Base-by-base conservation (phyloP, 257 asterid genomes). In the Lithospermum erythrorhizon region DNA sequence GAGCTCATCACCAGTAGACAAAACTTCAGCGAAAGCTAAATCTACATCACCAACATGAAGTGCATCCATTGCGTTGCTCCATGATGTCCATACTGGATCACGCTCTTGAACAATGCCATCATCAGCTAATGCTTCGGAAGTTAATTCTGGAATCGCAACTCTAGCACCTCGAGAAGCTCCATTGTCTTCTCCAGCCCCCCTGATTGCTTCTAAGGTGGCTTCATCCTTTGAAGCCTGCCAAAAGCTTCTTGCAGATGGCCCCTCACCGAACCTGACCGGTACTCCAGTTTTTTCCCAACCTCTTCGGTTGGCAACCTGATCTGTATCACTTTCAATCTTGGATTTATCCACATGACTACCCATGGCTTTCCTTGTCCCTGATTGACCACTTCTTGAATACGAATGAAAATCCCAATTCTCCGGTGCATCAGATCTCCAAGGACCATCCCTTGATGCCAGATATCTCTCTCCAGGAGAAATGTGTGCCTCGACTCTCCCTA, bases 181-280 rank as follows among this genome's bases (percentile, higher is more conserved):
- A 73, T 75, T 85, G 53, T 93, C 98, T 27, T 93, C 98, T 24
- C 97, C 97, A 65, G 96, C 99, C 61, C 85, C 95, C 29, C 99
- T 79, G 52, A 93, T 93, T 35, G 99, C 99, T 84, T 89, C 97
- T 75, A 93, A 70, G 25, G 99, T 93, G 32, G 96, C 95, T 75
- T 93, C 99, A 61, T 93, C 99, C 73, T 89, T 89, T 24, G 99
- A 93, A 76, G 99, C 99, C 81, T 89, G 96, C 99, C 99, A 89
- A 24, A 93, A 95, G 57, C 99, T 89, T 79, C 99, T 82, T 5
- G 99, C 99, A 48, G 99, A 93, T 55, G 99, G 99, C 53, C 99
- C 99, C 82, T 93, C 99, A 10, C 97, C 96, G 58, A 89, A 93
- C 69, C 97, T 73, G 79, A 93, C 76, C 4, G 86, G 90, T 57